A percentile compares a stretch with the other conserved stretches of the same genome.
phyloP scores from a whole-genome alignment of 306 rosid genomes.

The Arachis hypogaea region DNA sequence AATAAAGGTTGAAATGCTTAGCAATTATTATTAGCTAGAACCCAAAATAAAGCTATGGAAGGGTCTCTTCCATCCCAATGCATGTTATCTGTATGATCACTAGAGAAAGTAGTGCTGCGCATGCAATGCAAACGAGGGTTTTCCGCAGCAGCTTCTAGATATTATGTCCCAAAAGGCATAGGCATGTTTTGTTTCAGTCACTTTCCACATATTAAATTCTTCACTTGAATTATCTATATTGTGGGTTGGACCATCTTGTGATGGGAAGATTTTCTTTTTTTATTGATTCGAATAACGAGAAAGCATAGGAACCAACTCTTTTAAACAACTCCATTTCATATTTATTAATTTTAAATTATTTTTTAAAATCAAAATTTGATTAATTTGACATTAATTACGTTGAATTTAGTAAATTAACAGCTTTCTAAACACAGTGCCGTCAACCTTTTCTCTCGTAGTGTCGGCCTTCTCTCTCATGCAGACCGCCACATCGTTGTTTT shows the following conservation, averaged over 20 bases:
- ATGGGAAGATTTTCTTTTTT: not conserved
- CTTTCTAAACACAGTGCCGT: too few relatives aligned
- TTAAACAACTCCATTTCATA: too few relatives aligned
- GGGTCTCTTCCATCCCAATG: not conserved
- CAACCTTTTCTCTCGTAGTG: too few relatives aligned
- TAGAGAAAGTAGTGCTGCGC: constrained; percentile 2
- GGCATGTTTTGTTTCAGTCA: constrained; percentile 7
- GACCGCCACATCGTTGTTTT: too few relatives aligned
- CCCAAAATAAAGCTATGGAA: not conserved
- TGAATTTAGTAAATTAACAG: too few relatives aligned
- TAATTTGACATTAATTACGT: too few relatives aligned
- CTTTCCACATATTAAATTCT: constrained; percentile 34
- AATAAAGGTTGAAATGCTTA: not conserved
- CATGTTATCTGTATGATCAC: not conserved
- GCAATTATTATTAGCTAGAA: not conserved
- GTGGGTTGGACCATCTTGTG: not conserved
- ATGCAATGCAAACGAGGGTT: constrained; percentile 31
- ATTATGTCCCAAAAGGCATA: constrained; percentile 39
- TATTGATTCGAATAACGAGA: too few relatives aligned
- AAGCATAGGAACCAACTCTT: too few relatives aligned
- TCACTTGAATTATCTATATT: not conserved
- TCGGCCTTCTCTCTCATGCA: too few relatives aligned
- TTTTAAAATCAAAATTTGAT: too few relatives aligned
- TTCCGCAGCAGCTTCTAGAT: not conserved
- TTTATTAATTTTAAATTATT: too few relatives aligned